These are phyloP conservation scores for Basipetospora chlamydospora DNA, from an alignment of 2,329 filamentous ascomycete genomes.

Conservation along the genomic window DNA sequence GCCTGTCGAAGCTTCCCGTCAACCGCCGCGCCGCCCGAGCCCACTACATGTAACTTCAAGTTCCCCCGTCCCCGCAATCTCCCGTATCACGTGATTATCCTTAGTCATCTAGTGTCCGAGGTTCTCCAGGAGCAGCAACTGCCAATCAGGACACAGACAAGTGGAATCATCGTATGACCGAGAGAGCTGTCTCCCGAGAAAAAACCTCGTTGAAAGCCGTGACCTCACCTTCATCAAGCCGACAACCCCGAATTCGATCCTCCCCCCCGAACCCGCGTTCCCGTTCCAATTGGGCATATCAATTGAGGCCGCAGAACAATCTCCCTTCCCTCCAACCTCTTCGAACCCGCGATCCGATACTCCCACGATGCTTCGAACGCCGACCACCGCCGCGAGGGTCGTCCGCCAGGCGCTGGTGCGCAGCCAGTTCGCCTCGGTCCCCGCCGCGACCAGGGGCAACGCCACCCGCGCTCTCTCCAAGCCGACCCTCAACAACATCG, in stretches of 20 bases:
- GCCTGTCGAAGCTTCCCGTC: too few relatives aligned
- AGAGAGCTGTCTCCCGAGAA: constrained; percentile 2
- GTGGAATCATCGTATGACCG: constrained; percentile 6
- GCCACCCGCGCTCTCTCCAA: constrained; percentile 92
- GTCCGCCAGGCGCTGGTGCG: constrained; percentile 34
- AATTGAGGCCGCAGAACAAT: neutral
- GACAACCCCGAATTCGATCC: neutral
- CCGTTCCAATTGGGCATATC: neutral
- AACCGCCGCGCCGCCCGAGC: too few relatives aligned
- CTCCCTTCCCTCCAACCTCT: neutral
- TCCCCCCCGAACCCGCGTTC: neutral
- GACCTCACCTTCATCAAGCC: constrained; percentile 14
- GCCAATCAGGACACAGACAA: constrained; percentile 6
- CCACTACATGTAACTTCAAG: too few relatives aligned
- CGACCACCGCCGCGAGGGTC: constrained; percentile 28
- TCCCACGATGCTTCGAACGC: constrained; percentile 38
- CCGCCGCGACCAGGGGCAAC: constrained; percentile 36
- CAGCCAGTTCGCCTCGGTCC: constrained; percentile 26
- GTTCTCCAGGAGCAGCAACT: neutral
- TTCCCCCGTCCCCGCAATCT: too few relatives aligned
- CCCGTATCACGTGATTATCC: neutral
- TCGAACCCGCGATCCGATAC: neutral
- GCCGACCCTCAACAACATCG: constrained; percentile 92
- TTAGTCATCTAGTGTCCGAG: constrained; percentile 1
- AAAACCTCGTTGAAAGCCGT: constrained; percentile 18